These are phyloP conservation scores for Alternaria burnsii DNA, from an alignment of 2,329 filamentous ascomycete genomes.

Conservation along the genomic window DNA sequence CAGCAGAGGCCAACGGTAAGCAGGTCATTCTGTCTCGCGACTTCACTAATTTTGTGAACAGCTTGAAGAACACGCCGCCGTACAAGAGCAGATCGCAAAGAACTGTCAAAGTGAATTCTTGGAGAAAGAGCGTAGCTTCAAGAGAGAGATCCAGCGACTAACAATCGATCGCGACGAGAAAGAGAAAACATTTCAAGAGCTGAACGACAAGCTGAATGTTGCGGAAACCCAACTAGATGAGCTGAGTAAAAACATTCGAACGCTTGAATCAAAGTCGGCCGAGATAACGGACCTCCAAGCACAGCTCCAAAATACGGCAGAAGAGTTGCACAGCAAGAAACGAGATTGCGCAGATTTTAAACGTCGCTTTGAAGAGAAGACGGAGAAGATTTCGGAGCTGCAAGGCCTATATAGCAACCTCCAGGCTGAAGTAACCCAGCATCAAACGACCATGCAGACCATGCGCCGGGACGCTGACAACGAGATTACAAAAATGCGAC, in stretches of 20 bases:
- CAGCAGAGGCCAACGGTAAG: constrained; percentile 12
- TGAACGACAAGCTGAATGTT: constrained; percentile 15
- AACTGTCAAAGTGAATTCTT: constrained; percentile 14
- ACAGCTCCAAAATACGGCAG: constrained; percentile 13
- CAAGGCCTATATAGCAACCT: constrained; percentile 16
- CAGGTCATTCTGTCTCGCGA: neutral
- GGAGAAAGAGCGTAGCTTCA: constrained; percentile 23
- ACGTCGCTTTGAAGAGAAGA: constrained; percentile 5
- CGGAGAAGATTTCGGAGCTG: constrained; percentile 4
- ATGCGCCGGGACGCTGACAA: constrained; percentile 23
- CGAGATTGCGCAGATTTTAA: constrained; percentile 8
- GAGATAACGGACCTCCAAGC: constrained; percentile 22
- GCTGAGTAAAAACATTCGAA: constrained; percentile 9
- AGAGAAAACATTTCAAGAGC: constrained; percentile 8
- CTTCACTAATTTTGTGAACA: constrained; percentile 4
- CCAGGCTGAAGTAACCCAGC: constrained; percentile 18
- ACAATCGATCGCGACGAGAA: constrained; percentile 24
- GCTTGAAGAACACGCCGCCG: neutral
- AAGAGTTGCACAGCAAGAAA: constrained; percentile 11
- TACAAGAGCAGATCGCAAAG: constrained; percentile 12
- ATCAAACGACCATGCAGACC: constrained; percentile 15
- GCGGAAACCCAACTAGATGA: constrained; percentile 14
- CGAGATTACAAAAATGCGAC: constrained; percentile 3
- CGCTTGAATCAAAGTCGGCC: constrained; percentile 4
- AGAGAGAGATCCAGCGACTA: constrained; percentile 26